Conservation (phyloP, 2,329 filamentous ascomycete species). For the Sporothrix protearum region DNA sequence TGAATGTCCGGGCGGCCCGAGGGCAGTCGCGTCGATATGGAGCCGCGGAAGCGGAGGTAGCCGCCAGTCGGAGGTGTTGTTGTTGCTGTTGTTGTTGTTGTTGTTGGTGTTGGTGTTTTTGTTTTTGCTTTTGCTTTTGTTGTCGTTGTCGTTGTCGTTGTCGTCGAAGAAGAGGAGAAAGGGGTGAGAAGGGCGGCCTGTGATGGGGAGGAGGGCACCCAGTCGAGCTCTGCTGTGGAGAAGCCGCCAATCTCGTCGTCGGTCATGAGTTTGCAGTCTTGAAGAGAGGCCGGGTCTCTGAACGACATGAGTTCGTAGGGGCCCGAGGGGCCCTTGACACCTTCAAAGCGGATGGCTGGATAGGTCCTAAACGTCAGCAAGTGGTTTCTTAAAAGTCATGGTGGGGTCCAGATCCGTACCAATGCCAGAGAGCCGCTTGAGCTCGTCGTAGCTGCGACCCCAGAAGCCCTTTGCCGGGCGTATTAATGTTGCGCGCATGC, state of each 20-base stretch:
- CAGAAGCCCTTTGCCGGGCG: slow-evolving; percentile 52
- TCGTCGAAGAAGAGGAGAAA: neutral
- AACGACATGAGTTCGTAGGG: slow-evolving; percentile 66
- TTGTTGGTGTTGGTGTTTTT: no score
- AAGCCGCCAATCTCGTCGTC: slow-evolving; percentile 84
- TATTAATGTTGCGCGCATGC: slow-evolving; percentile 48
- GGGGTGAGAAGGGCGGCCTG: slow-evolving; percentile 19
- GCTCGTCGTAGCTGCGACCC: slow-evolving; percentile 57
- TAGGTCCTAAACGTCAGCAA: neutral
- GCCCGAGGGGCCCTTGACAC: slow-evolving; percentile 59
- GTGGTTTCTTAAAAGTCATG: neutral
- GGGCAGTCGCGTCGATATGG: slow-evolving; percentile 82
- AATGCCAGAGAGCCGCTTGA: slow-evolving; percentile 54
- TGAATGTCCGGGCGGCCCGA: slow-evolving; percentile 68
- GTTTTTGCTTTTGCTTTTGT: no score
- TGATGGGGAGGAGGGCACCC: slow-evolving; percentile 41
- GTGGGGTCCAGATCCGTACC: slow-evolving; percentile 41
- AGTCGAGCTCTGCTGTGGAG: slow-evolving; percentile 70
- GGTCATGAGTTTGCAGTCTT: slow-evolving; percentile 71
- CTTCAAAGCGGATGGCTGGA: slow-evolving; percentile 68
- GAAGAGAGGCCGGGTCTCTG: slow-evolving; percentile 45
- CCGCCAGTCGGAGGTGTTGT: slow-evolving; percentile 34
- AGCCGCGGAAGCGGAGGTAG: slow-evolving; percentile 80
- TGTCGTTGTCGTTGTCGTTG: no score
- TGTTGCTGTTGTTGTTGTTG: no score